Percentiles rank a stretch among this genome's conserved stretches.
phyloP scores from a whole-genome alignment of 495 filamentous ascomycete species.

The Penicillium lividum region DNA sequence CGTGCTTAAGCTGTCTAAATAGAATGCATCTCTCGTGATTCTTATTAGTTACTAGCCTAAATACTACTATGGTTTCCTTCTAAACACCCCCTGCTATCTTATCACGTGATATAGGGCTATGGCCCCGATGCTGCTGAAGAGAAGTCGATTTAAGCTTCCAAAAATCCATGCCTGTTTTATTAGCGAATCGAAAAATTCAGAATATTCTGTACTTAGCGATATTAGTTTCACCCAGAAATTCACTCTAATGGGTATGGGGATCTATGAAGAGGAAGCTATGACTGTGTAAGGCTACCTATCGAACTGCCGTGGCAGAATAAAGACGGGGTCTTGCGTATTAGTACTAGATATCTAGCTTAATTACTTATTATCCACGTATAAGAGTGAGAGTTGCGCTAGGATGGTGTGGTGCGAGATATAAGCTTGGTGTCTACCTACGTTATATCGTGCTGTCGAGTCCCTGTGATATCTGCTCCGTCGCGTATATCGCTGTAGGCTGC shows the following conservation, averaged over 20 bases:
- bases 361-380: background rate
- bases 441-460: background rate
- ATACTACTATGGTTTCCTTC: background rate
- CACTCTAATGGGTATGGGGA: constrained; percentile 2
- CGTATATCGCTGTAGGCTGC: constrained; percentile 2
- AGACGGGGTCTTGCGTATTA: constrained; percentile 1
- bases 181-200: constrained; percentile 5
- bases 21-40: background rate
- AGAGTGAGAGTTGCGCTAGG: background rate
- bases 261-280: constrained; percentile 2
- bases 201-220: constrained; percentile 1
- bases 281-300: constrained; percentile 3
- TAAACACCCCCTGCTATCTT: constrained; percentile 1
- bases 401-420: background rate
- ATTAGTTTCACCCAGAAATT: constrained; percentile 3
- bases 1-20: background rate
- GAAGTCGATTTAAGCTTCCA: constrained; percentile 8
- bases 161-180: constrained; percentile 3
- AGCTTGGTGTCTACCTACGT: constrained; percentile 5
- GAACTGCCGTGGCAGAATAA: constrained; percentile 4
- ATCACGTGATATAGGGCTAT: background rate
- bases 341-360: constrained; percentile 1
- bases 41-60: background rate
- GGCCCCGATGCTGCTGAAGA: constrained; percentile 2
- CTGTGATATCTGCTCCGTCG: background rate